Evolutionary conservation across 345 rosid genomes (phyloP), one percentile per base, ranked within the genome.

Genomic region (Dipteronia dyeriana): DNA sequence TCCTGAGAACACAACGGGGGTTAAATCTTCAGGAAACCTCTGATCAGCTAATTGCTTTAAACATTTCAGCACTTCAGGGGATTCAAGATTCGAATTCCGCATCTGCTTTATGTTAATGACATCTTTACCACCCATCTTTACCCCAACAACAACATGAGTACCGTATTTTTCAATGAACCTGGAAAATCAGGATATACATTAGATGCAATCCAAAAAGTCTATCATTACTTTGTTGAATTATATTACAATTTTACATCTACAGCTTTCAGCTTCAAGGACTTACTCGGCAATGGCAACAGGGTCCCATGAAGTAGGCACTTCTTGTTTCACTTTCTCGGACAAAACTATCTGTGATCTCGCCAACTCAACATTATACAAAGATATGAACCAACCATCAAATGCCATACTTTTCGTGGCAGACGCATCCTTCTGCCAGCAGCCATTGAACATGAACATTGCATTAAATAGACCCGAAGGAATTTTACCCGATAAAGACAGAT

Each of bases 271-370:
- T 57, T 63, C 43, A 75, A 17, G 54, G 66, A 82, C 90, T 84
- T 89, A 96, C 99, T 90, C 97, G 1, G 99, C 93, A 43, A 96
- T 92, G 66, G 95, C 97, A 74, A 66, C 81, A 82, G 99, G 87
- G 78, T 94, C 97, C 99, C 99, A 96, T 59, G 91, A 86, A 76
- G 88, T 75, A 74, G 98, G 99, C 75, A 93, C 99, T 75, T 94
- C 95, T 68, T 79, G 81, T 81, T 85, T 92, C 70, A 96, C 86
- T 66, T 85, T 85, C 77, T 94, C 91, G 10, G 93, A 88, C 79
- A 96, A 79, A 1, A 84, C 78, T 14, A 96, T 2, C 19, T 88
- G 91, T 26, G 94, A 81, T 81, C 98, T 87, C 63, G 82, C 91
- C 73, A 96, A 81, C 86, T 90, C 99, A 19, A 92, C 88, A 81